A percentile compares a stretch with the other conserved stretches of the same genome.
Evolutionary conservation across 1,139 yeast species (phyloP).

Genomic region (Candida neerlandica): DNA sequence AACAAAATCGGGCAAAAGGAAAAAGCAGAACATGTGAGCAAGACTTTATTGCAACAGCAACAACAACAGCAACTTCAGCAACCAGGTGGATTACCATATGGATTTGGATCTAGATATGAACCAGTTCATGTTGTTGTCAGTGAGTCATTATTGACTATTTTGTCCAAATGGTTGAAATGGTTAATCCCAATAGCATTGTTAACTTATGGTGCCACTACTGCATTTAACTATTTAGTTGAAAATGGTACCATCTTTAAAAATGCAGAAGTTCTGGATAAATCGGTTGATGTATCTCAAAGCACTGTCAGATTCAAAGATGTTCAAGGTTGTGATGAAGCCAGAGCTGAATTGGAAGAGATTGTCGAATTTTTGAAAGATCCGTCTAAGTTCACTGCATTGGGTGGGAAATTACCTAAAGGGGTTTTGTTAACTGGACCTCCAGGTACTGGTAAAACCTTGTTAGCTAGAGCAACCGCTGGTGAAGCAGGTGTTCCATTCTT

Average conservation of each 20-base stretch:
- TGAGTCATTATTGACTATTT: slow-evolving; percentile 74
- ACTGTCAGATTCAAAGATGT: slow-evolving; percentile 91
- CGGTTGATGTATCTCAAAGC: slow-evolving; percentile 82
- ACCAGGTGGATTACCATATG: slow-evolving; percentile 33
- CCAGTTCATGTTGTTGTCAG: slow-evolving; percentile 92
- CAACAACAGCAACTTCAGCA: slow-evolving; percentile 19
- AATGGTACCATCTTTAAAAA: slow-evolving; percentile 82
- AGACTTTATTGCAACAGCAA: slow-evolving; percentile 23
- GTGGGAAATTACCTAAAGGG: slow-evolving; percentile 97
- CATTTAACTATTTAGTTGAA: slow-evolving; percentile 78
- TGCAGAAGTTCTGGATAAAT: slow-evolving; percentile 71
- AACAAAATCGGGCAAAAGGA: slow-evolving; percentile 74
- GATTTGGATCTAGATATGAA: slow-evolving; percentile 56
- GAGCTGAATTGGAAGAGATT: slow-evolving; percentile 94
- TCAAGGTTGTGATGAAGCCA: slow-evolving; percentile 97
- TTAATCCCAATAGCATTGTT: slow-evolving; percentile 74
- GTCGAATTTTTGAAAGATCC: slow-evolving; percentile 97
- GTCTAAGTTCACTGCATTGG: slow-evolving; percentile 90
- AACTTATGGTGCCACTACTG: slow-evolving; percentile 74
- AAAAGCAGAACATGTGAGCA: slow-evolving; percentile 68
- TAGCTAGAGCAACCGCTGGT: slow-evolving; percentile 98
- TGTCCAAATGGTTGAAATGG: slow-evolving; percentile 91
- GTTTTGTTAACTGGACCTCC: slow-evolving; percentile 98
- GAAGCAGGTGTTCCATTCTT: slow-evolving; percentile 99
- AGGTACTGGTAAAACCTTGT: slow-evolving; percentile 97